These are phyloP conservation scores for Ustilago crameri DNA, from an alignment of 1,284 basidiomycete genomes.

Conservation along the genomic window DNA sequence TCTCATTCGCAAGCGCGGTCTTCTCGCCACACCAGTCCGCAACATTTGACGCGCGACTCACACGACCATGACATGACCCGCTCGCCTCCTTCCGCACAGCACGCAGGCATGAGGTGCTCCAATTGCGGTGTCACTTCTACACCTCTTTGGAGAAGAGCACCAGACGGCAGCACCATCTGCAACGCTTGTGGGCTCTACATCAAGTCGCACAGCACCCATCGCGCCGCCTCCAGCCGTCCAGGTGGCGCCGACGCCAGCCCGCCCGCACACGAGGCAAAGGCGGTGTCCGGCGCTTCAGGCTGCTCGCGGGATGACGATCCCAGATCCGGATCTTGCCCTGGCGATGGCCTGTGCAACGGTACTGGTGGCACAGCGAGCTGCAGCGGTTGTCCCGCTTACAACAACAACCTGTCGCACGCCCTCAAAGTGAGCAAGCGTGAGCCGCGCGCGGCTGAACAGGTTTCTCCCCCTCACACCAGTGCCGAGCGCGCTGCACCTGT, in stretches of 20 bases:
- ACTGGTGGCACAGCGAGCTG: constrained; percentile 62
- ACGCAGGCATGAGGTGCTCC: constrained; percentile 72
- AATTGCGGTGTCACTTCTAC: constrained; percentile 89
- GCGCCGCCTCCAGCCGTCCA: constrained; percentile 27
- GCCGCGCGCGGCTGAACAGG: constrained; percentile 20
- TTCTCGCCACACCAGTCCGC: constrained; percentile 29
- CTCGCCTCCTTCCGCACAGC: constrained; percentile 34
- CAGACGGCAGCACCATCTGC: constrained; percentile 87
- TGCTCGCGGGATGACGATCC: constrained; percentile 40
- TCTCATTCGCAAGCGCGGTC: constrained; percentile 7
- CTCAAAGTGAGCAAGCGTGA: constrained; percentile 44
- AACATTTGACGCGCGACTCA: constrained; percentile 16
- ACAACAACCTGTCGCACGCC: constrained; percentile 60
- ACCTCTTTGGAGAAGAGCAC: constrained; percentile 86
- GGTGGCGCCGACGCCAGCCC: constrained; percentile 32
- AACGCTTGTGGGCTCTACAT: constrained; percentile 75
- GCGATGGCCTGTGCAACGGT: constrained; percentile 64
- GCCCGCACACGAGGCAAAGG: constrained; percentile 16
- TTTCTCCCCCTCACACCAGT: constrained; percentile 19
- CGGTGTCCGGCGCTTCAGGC: constrained; percentile 10
- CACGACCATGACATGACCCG: constrained; percentile 27
- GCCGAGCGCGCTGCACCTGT: constrained; percentile 13
- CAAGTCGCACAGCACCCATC: constrained; percentile 51
- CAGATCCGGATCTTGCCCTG: constrained; percentile 59
- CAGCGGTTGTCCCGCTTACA: constrained; percentile 63